phyloP scores from a whole-genome alignment of 169 alveolate species.

The Cryptosporidium andersoni region DNA sequence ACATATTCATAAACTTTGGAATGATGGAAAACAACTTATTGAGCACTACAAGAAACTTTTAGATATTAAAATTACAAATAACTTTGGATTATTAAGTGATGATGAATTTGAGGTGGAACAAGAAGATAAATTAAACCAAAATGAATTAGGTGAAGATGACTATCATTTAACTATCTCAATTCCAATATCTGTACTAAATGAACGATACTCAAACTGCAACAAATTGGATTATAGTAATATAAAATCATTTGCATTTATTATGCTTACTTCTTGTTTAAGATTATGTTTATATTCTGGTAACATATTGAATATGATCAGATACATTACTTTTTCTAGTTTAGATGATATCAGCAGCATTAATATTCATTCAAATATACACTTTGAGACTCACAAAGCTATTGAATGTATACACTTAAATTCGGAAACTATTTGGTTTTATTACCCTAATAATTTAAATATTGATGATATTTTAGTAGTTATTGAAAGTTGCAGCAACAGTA shows the following conservation, averaged over 20 bases:
- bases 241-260: slow-evolving; percentile 33
- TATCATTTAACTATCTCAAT: slow-evolving; percentile 5
- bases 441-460: slow-evolving; percentile 9
- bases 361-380: too few relatives aligned
- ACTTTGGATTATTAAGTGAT: too few relatives aligned
- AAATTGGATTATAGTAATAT: not conserved
- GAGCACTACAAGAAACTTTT: slow-evolving; percentile 24
- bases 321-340: slow-evolving; percentile 11
- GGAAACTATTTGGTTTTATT: slow-evolving; percentile 7
- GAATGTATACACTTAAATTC: not conserved
- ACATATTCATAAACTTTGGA: slow-evolving; percentile 46
- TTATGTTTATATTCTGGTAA: slow-evolving; percentile 32
- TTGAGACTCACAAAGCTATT: not conserved
- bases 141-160: not conserved
- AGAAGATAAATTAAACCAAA: not conserved
- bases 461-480: slow-evolving; percentile 6
- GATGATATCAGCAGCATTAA: not conserved
- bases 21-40: slow-evolving; percentile 53
- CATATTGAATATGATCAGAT: slow-evolving; percentile 39
- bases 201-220: not conserved
- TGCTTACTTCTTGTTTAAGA: slow-evolving; percentile 43
- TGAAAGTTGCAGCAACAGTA: not conserved
- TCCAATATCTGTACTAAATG: slow-evolving; percentile 1
- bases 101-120: too few relatives aligned
- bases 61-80: not conserved